A percentile compares a stretch with the other conserved stretches of the same genome.
Conservation (phyloP, 352 stramenopile genomes). For the Phytophthora chlamydospora region DNA sequence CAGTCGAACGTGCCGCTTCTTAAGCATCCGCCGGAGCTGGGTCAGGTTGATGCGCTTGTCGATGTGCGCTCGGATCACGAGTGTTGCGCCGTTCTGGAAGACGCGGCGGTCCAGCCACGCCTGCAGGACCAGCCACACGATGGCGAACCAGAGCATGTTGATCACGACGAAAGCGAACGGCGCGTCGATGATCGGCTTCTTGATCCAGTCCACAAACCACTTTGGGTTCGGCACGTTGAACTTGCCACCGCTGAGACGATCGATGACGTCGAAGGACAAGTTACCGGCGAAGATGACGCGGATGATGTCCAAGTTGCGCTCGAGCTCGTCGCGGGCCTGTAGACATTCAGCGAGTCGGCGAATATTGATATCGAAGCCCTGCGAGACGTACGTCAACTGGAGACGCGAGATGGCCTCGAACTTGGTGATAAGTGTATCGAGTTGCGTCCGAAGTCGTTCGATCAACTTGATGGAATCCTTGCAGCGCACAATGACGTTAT, state of each 20-base stretch:
- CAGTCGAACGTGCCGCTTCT: constrained; percentile 44
- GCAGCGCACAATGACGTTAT: constrained; percentile 91
- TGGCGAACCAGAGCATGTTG: constrained; percentile 74
- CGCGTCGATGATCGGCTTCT: constrained; percentile 64
- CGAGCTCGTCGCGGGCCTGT: constrained; percentile 57
- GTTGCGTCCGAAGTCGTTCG: constrained; percentile 87
- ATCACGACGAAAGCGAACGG: constrained; percentile 81
- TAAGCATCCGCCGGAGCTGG: constrained; percentile 48
- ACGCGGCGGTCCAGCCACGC: constrained; percentile 42
- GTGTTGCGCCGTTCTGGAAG: constrained; percentile 81
- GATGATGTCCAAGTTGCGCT: constrained; percentile 85
- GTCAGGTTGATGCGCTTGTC: constrained; percentile 66
- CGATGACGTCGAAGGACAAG: constrained; percentile 95
- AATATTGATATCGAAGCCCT: constrained; percentile 90
- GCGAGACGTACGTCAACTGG: constrained; percentile 88
- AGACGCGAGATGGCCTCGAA: constrained; percentile 89
- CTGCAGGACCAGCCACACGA: constrained; percentile 67
- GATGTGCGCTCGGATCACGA: constrained; percentile 87
- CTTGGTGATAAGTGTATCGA: constrained; percentile 94
- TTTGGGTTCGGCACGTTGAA: constrained; percentile 91
- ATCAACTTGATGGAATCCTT: constrained; percentile 97
- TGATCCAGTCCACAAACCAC: constrained; percentile 86
- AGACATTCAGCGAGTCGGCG: constrained; percentile 85
- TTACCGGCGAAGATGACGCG: constrained; percentile 93
- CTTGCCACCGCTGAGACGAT: constrained; percentile 92